These are phyloP conservation scores for Bombardia bombarda DNA, from an alignment of 495 filamentous ascomycete genomes.

Conservation along the genomic window DNA sequence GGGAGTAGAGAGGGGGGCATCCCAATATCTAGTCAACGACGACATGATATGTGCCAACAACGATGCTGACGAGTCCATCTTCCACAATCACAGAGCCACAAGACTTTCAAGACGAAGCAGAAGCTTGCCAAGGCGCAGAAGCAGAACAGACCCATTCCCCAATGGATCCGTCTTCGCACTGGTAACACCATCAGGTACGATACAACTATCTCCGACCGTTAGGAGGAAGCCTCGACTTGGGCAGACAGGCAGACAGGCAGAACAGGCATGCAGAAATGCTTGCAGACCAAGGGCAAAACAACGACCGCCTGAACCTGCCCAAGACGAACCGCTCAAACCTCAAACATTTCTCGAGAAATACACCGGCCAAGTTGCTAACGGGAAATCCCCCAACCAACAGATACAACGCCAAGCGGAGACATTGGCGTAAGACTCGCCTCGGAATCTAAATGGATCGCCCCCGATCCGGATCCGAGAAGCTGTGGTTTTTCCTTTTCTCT, in stretches of 20 bases:
- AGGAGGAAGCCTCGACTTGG: not conserved
- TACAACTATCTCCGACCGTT: not conserved
- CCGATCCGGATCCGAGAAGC: slow-evolving; percentile 14
- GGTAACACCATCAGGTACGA: slow-evolving; percentile 96
- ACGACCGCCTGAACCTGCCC: too few relatives aligned
- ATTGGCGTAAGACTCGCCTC: slow-evolving; percentile 99
- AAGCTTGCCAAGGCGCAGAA: slow-evolving; percentile 99
- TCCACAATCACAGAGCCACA: slow-evolving; percentile 66
- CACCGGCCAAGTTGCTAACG: too few relatives aligned
- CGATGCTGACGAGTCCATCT: slow-evolving; percentile 9
- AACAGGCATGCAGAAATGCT: not conserved
- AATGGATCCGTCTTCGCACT: slow-evolving; percentile 98
- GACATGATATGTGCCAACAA: not conserved
- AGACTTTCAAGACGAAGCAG: slow-evolving; percentile 98
- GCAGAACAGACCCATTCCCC: slow-evolving; percentile 98
- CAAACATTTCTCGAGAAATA: too few relatives aligned
- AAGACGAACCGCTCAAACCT: not conserved
- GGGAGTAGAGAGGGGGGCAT: slow-evolving; percentile 2
- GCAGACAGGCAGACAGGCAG: not conserved
- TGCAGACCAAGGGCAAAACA: not conserved
- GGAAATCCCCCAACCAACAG: slow-evolving; percentile 36
- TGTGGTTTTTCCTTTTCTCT: slow-evolving; percentile 11
- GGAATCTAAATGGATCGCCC: slow-evolving; percentile 64
- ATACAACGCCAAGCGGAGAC: slow-evolving; percentile 99
- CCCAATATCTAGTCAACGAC: too few relatives aligned